Conservation (phyloP, 1,139 yeast species). For the Geotrichum carabidarum region DNA sequence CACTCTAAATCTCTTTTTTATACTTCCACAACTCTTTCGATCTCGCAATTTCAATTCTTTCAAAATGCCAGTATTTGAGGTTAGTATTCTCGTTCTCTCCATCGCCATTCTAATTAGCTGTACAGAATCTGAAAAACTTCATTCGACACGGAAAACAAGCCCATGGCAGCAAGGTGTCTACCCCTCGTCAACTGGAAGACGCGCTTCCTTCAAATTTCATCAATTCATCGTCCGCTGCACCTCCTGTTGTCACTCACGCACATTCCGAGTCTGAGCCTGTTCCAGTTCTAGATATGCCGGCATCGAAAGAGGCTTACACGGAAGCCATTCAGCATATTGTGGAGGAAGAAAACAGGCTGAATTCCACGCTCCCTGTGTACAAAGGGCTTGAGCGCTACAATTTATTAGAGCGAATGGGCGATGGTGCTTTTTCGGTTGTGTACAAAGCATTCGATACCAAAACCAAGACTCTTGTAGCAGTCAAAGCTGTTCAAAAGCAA, state of each 20-base stretch:
- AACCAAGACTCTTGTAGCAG: slow-evolving; percentile 59
- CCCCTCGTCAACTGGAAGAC: neutral
- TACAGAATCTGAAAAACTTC: slow-evolving; percentile 64
- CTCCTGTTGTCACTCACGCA: slow-evolving; percentile 16
- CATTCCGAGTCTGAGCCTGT: neutral
- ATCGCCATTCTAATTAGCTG: slow-evolving; percentile 8
- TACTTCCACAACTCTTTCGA: neutral
- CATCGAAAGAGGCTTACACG: slow-evolving; percentile 41
- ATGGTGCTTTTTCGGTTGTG: slow-evolving; percentile 88
- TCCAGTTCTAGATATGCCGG: neutral
- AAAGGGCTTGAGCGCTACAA: slow-evolving; percentile 48
- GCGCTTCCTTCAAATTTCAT: neutral
- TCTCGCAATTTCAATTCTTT: neutral
- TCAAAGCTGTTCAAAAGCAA: slow-evolving; percentile 75
- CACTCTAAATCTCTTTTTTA: no score
- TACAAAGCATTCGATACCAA: slow-evolving; percentile 58
- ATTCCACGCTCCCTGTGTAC: slow-evolving; percentile 42
- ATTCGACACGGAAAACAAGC: slow-evolving; percentile 84
- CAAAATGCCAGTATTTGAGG: slow-evolving; percentile 7
- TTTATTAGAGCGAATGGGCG: slow-evolving; percentile 45
- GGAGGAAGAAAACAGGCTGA: slow-evolving; percentile 51
- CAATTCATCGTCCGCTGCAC: slow-evolving; percentile 11
- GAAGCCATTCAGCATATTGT: slow-evolving; percentile 58
- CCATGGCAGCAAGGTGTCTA: slow-evolving; percentile 21
- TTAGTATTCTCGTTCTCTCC: neutral